Percentiles rank a stretch among this genome's conserved stretches.
phyloP scores from a whole-genome alignment of 495 filamentous ascomycete genomes.

The Schizothecium vesticola region DNA sequence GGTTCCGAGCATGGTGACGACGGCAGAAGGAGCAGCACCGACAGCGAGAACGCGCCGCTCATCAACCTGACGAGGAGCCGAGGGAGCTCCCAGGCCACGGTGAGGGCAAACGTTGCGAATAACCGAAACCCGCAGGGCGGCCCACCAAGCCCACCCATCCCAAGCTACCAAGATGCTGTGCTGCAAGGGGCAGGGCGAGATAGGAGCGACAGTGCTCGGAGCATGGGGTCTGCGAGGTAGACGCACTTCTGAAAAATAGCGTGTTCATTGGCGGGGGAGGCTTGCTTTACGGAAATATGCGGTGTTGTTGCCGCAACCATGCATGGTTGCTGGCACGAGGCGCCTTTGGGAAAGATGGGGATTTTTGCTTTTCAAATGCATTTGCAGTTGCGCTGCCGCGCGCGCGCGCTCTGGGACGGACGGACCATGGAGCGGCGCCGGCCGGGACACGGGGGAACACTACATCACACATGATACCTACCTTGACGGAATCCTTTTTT shows the following conservation, averaged over 20 bases:
- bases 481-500: neutral
- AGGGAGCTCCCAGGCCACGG: conserved; percentile 38
- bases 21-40: conserved; percentile 49
- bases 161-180: conserved; percentile 64
- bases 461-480: conserved; percentile 4
- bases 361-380: neutral
- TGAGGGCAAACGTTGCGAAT: conserved; percentile 27
- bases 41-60: conserved; percentile 37
- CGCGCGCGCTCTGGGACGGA: neutral
- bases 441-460: neutral
- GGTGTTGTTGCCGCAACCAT: neutral
- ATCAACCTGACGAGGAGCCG: conserved; percentile 37
- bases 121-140: conserved; percentile 9
- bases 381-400: neutral
- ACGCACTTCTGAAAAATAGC: neutral
- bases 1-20: conserved; percentile 38
- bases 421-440: neutral
- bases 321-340: neutral
- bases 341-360: neutral
- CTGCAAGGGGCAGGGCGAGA: conserved; percentile 45
- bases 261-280: neutral
- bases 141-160: conserved; percentile 48
- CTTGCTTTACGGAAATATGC: neutral
- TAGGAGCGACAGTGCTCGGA: conserved; percentile 39
- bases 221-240: conserved; percentile 13